Evolutionary conservation across 1,284 basidiomycete genomes (phyloP), one percentile per base, ranked within the genome.

Genomic region (Ceratobasidium sp.): DNA sequence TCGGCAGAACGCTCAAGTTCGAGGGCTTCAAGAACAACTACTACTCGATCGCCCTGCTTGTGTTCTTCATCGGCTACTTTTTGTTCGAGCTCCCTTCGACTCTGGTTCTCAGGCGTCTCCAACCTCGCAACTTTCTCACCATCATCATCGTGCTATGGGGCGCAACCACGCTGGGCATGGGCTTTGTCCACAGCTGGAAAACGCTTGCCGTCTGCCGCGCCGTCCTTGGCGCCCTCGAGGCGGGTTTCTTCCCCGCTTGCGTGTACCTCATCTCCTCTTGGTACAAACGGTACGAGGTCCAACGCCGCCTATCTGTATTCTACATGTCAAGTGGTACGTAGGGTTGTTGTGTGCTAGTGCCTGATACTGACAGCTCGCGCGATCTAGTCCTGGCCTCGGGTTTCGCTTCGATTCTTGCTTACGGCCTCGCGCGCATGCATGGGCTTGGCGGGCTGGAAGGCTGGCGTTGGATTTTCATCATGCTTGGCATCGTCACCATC

Each of bases 201-300:
- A 66, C 77, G 35, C 78, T 85, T 18, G 79, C 80, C 7, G 82
- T 78, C 47, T 80, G 81, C 62, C 80, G 83, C 52, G 80, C 81
- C 3, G 73, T 84, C 2, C 77, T 84, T 43, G 84, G 82, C 26
- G 63, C 78, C 3, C 78, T 83, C 43, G 82, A 82, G 74, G 77
- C 75, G 3, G 49, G 74, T 6, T 75, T 73, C 50, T 73, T 73
- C 78, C 81, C 81, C 2, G 78, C 77, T 9, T 80, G 79, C 62
- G 81, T 82, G 0, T 83, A 79, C 78, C 78, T 85, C 18, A 79
- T 84, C 73, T 79, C 80, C 2, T 80, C 79, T 35, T 85, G 83
- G 84, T 85, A 85, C 77, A 81, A 82, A 0, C 81, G 84, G 14
- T 79, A 80, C 64, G 81, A 83, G 76, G 82, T 82, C 61, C 81